Evolutionary conservation across 805 yeast genomes (phyloP), one percentile per base, ranked within the genome.

Genomic region (Jamesozyma lodderae): DNA sequence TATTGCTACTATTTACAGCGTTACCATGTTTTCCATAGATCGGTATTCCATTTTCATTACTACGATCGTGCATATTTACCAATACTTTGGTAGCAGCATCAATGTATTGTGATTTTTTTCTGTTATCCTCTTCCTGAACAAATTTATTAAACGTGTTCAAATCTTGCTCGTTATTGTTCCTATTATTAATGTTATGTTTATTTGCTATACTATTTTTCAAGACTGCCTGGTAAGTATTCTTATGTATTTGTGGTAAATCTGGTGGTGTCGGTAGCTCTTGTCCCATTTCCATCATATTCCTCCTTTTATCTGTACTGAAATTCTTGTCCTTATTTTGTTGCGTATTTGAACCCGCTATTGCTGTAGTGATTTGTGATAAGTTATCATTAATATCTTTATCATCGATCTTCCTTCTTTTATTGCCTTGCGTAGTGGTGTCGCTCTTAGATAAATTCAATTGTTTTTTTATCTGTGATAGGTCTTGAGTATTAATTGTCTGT

Each of bases 121-220:
- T 37, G 33, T 22, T 45, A 16, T 48, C 51, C 19, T 51, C 53
- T 21, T 46, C 49, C 8, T 25, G 19, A 26, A 55, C 51, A 37
- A 53, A 53, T 24, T 46, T 44, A 31, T 48, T 46, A 38, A 57
- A 57, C 4, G 54, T 38, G 37, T 55, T 55, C 48, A 55, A 37
- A 18, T 49, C 43, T 27, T 46, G 39, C 24, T 27, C 23, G 8
- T 28, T 19, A 9, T 10, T 32, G 10, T 16, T 13, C 10, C 9
- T 32, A 6, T 10, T 34, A 16, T 18, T 11, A 4, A 30, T n/a
- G 19, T 7, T 31, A 24, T 19, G 34, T 11, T 14, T 32, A n/a
- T 31, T 20, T 17, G 20, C 4, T 17, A 21, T 21, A 24, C 19
- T 25, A n/a, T n/a, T n/a, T 25, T 29, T 11, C 5, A 29, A 11